Evolutionary conservation across 441 rosid genomes (phyloP).

Genomic region (Mallotus repandus): DNA sequence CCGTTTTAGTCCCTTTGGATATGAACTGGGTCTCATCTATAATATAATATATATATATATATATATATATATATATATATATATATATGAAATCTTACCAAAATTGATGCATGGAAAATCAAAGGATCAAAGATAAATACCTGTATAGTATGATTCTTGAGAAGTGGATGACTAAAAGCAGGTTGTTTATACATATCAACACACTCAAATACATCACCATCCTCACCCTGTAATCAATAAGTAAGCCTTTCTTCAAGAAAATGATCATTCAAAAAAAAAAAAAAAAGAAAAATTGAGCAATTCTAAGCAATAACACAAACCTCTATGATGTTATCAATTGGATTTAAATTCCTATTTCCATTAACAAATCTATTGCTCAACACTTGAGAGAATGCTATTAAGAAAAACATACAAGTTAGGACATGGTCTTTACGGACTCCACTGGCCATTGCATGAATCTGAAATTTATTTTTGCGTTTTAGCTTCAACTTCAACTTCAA

Average conservation of each 20-base stretch:
- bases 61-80: too few species aligned
- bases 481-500: too few species aligned
- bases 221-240: constrained; percentile 1
- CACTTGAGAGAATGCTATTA: background rate
- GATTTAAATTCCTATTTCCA: background rate
- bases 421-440: background rate
- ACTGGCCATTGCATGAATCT: too few species aligned
- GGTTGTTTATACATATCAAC: constrained; percentile 22
- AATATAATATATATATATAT: too few species aligned
- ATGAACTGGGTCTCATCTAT: constrained; percentile 3
- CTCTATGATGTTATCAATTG: background rate
- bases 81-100: too few species aligned
- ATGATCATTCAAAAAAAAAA: too few species aligned
- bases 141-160: constrained; percentile 16
- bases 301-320: background rate
- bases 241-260: too few species aligned
- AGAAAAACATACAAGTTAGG: background rate
- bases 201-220: constrained; percentile 8
- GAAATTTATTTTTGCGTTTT: background rate
- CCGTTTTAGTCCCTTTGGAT: background rate
- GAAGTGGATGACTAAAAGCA: constrained; percentile 20
- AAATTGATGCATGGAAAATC: background rate
- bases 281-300: too few species aligned
- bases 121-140: too few species aligned
- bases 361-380: background rate